Evolutionary conservation across 2,329 filamentous ascomycete genomes (phyloP).

Genomic region (Exserohilum rostratum): DNA sequence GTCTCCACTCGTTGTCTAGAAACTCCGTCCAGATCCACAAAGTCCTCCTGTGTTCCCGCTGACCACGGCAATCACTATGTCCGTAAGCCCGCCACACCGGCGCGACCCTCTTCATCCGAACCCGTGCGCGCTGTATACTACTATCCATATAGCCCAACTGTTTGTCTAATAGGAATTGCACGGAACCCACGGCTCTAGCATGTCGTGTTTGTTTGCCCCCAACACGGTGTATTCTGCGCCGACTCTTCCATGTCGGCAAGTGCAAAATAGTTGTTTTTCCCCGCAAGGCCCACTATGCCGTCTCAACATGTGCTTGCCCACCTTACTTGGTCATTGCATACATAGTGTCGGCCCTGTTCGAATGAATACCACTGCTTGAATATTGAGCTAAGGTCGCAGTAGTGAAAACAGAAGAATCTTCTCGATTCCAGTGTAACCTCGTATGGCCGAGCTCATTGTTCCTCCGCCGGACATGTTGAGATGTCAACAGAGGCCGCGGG

Average conservation of each 20-base stretch:
- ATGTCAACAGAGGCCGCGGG: not conserved
- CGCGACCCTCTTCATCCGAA: slow-evolving; percentile 4
- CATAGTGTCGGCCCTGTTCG: slow-evolving; percentile 38
- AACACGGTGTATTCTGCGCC: slow-evolving; percentile 13
- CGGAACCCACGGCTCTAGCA: slow-evolving; percentile 37
- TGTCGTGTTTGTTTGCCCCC: slow-evolving; percentile 12
- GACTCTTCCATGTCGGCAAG: slow-evolving; percentile 25
- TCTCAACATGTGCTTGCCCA: slow-evolving; percentile 20
- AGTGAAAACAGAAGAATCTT: slow-evolving; percentile 28
- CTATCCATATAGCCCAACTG: slow-evolving; percentile 31
- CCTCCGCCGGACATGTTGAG: not conserved
- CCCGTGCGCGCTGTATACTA: slow-evolving; percentile 29
- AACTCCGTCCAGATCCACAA: slow-evolving; percentile 40
- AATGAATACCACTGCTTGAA: slow-evolving; percentile 37
- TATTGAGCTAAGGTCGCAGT: not conserved
- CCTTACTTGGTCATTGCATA: slow-evolving; percentile 24
- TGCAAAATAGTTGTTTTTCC: slow-evolving; percentile 19
- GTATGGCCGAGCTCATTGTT: too few relatives aligned
- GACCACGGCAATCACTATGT: too few relatives aligned
- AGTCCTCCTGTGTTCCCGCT: slow-evolving; percentile 41
- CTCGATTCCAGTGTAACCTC: slow-evolving; percentile 43
- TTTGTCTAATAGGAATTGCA: slow-evolving; percentile 35
- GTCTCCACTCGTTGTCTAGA: slow-evolving; percentile 33
- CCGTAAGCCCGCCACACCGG: slow-evolving; percentile 23
- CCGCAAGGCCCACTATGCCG: slow-evolving; percentile 17